Conservation (phyloP, 345 rosid species). For the Gossypium rotundifolium region DNA sequence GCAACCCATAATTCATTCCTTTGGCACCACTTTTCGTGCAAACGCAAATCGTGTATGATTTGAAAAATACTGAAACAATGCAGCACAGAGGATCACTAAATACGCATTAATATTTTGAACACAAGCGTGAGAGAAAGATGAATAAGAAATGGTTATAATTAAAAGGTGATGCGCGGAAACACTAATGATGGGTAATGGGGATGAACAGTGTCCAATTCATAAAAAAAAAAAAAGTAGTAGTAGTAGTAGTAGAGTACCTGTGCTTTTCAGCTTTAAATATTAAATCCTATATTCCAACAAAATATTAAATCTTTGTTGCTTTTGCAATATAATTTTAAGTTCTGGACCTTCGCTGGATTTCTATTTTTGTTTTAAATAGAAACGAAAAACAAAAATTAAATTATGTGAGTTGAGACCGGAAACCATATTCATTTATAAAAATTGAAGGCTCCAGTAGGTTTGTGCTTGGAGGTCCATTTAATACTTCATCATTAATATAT, state of each 20-base stretch:
- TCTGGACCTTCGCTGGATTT: too few species aligned
- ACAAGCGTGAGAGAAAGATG: too few species aligned
- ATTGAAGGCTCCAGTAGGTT: not conserved
- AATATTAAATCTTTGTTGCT: not conserved
- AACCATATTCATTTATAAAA: not conserved
- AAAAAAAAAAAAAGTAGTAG: not conserved
- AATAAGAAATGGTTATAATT: not conserved
- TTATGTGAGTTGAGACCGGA: not conserved
- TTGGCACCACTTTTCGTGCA: too few species aligned
- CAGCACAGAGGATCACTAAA: too few species aligned
- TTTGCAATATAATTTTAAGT: not conserved
- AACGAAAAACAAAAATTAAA: not conserved
- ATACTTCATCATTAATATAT: not conserved
- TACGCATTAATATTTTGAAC: too few species aligned
- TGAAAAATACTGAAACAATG: too few species aligned
- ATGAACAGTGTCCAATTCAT: not conserved
- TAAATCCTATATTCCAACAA: not conserved
- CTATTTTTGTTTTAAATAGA: too few species aligned
- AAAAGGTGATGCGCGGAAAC: not conserved
- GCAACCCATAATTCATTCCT: too few species aligned
- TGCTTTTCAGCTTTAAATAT: not conserved
- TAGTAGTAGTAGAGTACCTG: not conserved
- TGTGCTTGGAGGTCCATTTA: not conserved
- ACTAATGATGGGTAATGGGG: not conserved
- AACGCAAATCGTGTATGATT: too few species aligned